These are phyloP conservation scores for Aspergillus neoniger DNA, from an alignment of 2,329 filamentous ascomycete genomes.

Conservation along the genomic window DNA sequence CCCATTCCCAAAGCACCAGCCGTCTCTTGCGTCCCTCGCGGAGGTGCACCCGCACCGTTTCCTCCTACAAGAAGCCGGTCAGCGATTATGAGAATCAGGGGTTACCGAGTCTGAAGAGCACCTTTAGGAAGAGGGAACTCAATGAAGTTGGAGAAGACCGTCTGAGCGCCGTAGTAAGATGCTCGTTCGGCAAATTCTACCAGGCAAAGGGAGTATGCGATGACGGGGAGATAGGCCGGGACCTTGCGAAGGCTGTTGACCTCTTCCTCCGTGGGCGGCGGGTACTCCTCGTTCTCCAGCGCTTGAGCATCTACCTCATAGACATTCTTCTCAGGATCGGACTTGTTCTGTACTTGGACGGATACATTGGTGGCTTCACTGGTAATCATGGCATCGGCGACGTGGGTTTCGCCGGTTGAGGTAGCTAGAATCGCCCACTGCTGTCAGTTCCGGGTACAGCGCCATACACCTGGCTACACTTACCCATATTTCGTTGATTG, in stretches of 20 bases:
- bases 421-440: not conserved
- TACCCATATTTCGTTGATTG: not conserved
- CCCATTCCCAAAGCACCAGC: constrained; percentile 63
- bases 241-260: constrained; percentile 49
- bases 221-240: constrained; percentile 53
- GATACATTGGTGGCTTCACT: not conserved
- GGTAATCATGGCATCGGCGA: constrained; percentile 2
- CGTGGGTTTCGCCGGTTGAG: not conserved
- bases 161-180: constrained; percentile 61
- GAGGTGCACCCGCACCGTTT: constrained; percentile 41
- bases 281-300: constrained; percentile 26
- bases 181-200: constrained; percentile 64
- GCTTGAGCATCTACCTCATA: not conserved
- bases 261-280: constrained; percentile 53
- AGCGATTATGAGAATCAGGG: not conserved
- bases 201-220: constrained; percentile 59
- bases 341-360: not conserved
- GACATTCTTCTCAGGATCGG: constrained; percentile 1
- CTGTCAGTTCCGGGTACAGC: not conserved
- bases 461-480: not conserved
- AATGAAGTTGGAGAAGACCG: constrained; percentile 63
- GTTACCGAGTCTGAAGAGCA: constrained; percentile 40
- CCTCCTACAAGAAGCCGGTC: constrained; percentile 29
- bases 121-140: constrained; percentile 59
- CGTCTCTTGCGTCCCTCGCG: constrained; percentile 43